phyloP scores from a whole-genome alignment of 805 yeast species.

The Debaryomyces maramus region DNA sequence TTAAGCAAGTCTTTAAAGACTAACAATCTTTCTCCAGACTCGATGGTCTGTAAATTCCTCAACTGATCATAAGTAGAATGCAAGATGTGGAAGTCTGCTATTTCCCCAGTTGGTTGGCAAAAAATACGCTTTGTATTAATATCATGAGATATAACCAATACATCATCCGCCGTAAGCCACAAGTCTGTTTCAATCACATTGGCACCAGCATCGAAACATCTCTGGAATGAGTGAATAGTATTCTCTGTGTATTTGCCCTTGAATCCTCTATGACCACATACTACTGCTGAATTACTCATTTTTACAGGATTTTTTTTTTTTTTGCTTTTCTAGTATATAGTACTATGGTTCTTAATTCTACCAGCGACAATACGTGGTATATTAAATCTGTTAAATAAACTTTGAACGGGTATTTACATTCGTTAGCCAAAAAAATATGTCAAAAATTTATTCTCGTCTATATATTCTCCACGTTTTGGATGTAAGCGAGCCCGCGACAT shows the following conservation, averaged over 20 bases:
- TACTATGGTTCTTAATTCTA: too few species aligned
- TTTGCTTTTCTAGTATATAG: too few species aligned
- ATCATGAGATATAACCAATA: conserved; percentile 42
- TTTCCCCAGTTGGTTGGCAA: conserved; percentile 33
- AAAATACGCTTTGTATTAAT: conserved; percentile 38
- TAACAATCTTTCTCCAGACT: conserved; percentile 33
- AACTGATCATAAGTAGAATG: conserved; percentile 31
- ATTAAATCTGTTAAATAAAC: too few species aligned
- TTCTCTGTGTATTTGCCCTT: conserved; percentile 42
- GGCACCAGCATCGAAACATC: conserved; percentile 40
- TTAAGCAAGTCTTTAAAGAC: conserved; percentile 31
- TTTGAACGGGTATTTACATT: too few species aligned
- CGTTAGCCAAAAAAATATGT: too few species aligned
- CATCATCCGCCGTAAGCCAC: conserved; percentile 39
- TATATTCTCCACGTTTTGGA: background rate
- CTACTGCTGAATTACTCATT: background rate
- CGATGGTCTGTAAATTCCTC: conserved; percentile 28
- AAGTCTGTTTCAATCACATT: conserved; percentile 43
- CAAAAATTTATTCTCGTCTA: too few species aligned
- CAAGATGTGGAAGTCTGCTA: conserved; percentile 34
- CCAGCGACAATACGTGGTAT: too few species aligned
- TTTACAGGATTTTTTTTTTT: background rate
- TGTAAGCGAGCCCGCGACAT: background rate
- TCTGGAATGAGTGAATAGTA: conserved; percentile 36
- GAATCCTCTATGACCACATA: conserved; percentile 43